phyloP scores from a whole-genome alignment of 768 basidiomycete genomes.

The Psilocybe cyanescens region DNA sequence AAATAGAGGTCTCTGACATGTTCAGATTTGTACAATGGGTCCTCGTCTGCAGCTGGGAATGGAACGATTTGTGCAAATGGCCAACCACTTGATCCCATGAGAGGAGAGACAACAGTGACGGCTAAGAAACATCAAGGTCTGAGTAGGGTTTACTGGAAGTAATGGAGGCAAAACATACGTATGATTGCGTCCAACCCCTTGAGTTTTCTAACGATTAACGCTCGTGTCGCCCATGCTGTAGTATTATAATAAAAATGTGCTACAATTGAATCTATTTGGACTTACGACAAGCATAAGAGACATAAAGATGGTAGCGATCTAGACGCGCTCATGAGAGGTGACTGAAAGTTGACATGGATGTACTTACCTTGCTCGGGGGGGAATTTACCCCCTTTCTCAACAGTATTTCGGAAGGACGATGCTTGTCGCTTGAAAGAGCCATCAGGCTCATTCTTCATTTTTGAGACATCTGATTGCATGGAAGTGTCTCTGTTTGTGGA shows the following conservation, averaged over 20 bases:
- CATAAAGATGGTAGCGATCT: slow-evolving; percentile 93
- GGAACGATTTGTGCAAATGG: slow-evolving; percentile 74
- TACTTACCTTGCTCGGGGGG: slow-evolving; percentile 75
- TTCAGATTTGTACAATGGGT: slow-evolving; percentile 69
- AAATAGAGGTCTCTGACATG: slow-evolving; percentile 89
- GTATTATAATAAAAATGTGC: slow-evolving; percentile 6
- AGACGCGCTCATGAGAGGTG: slow-evolving; percentile 6
- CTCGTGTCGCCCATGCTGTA: slow-evolving; percentile 90
- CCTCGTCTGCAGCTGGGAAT: slow-evolving; percentile 75
- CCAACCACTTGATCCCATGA: slow-evolving; percentile 86
- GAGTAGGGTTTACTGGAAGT: background rate
- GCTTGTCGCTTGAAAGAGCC: slow-evolving; percentile 66
- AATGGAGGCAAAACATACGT: slow-evolving; percentile 46
- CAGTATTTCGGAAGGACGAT: slow-evolving; percentile 55
- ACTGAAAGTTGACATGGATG: background rate
- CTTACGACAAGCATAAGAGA: slow-evolving; percentile 86
- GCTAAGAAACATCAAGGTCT: slow-evolving; percentile 41
- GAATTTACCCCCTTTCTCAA: slow-evolving; percentile 44
- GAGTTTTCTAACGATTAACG: slow-evolving; percentile 86
- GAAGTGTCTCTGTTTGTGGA: slow-evolving; percentile 15
- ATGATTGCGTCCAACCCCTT: slow-evolving; percentile 91
- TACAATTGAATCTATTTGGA: background rate
- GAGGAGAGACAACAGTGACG: slow-evolving; percentile 83
- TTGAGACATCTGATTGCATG: slow-evolving; percentile 54
- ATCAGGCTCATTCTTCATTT: slow-evolving; percentile 55